Evolutionary conservation across 768 basidiomycete genomes (phyloP).

Genomic region (Sarcodon aspratus): DNA sequence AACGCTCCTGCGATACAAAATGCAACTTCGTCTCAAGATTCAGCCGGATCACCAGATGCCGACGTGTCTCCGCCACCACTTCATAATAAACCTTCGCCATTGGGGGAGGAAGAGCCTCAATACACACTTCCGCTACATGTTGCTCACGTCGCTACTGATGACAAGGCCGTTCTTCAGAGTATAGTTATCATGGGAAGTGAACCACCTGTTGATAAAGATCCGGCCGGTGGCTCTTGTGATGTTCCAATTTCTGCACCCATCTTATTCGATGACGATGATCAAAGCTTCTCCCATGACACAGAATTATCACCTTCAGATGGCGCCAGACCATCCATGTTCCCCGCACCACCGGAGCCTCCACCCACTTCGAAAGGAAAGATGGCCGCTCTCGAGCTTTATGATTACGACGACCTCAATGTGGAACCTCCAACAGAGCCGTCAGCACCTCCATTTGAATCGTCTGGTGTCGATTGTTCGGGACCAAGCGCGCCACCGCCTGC

Average conservation of each 20-base stretch:
- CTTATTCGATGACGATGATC: background rate
- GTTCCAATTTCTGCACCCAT: background rate
- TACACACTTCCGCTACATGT: constrained; percentile 5
- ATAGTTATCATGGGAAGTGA: constrained; percentile 16
- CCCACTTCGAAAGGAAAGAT: constrained; percentile 14
- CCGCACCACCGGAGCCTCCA: constrained; percentile 7
- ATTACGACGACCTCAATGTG: constrained; percentile 4
- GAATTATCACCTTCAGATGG: constrained; percentile 2
- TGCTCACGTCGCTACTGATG: constrained; percentile 25
- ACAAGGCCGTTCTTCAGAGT: constrained; percentile 21
- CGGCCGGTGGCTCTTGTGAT: background rate
- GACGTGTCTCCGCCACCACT: background rate
- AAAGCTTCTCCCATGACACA: background rate
- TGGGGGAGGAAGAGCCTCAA: background rate
- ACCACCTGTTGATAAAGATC: constrained; percentile 4
- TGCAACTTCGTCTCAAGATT: background rate
- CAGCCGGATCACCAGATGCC: background rate
- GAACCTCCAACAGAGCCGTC: constrained; percentile 10
- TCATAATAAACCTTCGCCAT: background rate
- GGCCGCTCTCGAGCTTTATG: constrained; percentile 2
- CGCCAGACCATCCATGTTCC: constrained; percentile 4
- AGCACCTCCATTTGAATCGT: constrained; percentile 12
- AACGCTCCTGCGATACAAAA: background rate
- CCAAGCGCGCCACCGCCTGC: background rate
- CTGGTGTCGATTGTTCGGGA: background rate